Conservation (phyloP, 331 rosid species). For the Stylosanthes scabra region DNA sequence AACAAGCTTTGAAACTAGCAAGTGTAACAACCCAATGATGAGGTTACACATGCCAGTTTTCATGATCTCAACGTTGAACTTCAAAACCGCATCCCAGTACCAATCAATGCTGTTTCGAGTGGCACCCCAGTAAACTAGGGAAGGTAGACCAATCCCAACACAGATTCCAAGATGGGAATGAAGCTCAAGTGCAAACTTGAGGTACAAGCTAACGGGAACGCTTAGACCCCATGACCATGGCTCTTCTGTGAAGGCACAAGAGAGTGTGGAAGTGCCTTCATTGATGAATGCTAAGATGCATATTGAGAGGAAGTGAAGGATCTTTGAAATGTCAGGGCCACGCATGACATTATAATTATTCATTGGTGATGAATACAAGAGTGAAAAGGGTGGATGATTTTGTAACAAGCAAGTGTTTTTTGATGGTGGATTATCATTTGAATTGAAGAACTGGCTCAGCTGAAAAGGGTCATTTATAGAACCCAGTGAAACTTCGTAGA, state of each 20-base stretch:
- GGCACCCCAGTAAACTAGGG: slow-evolving; percentile 48
- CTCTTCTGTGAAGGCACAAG: slow-evolving; percentile 32
- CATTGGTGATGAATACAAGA: not conserved
- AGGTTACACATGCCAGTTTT: slow-evolving; percentile 43
- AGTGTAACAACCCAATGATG: slow-evolving; percentile 41
- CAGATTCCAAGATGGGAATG: slow-evolving; percentile 51
- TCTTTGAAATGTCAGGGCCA: slow-evolving; percentile 36
- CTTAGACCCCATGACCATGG: slow-evolving; percentile 53
- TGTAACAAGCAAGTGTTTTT: slow-evolving; percentile 5
- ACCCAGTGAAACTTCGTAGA: slow-evolving; percentile 43
- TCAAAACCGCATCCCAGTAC: slow-evolving; percentile 36
- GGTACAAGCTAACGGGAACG: slow-evolving; percentile 47
- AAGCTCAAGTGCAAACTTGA: slow-evolving; percentile 48
- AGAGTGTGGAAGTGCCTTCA: slow-evolving; percentile 50
- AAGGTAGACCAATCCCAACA: slow-evolving; percentile 51
- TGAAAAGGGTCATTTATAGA: slow-evolving; percentile 43
- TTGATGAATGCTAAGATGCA: slow-evolving; percentile 50
- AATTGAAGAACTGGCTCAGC: slow-evolving; percentile 33
- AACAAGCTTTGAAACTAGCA: slow-evolving; percentile 35
- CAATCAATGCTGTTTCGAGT: slow-evolving; percentile 46
- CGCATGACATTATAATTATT: slow-evolving; percentile 1
- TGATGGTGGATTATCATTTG: slow-evolving; percentile 18
- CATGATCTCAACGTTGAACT: slow-evolving; percentile 42
- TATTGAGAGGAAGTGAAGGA: slow-evolving; percentile 44
- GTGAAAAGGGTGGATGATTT: not conserved